Evolutionary conservation across 345 rosid genomes (phyloP), one percentile per base, ranked within the genome.

Genomic region (Eucalyptus pauciflora): DNA sequence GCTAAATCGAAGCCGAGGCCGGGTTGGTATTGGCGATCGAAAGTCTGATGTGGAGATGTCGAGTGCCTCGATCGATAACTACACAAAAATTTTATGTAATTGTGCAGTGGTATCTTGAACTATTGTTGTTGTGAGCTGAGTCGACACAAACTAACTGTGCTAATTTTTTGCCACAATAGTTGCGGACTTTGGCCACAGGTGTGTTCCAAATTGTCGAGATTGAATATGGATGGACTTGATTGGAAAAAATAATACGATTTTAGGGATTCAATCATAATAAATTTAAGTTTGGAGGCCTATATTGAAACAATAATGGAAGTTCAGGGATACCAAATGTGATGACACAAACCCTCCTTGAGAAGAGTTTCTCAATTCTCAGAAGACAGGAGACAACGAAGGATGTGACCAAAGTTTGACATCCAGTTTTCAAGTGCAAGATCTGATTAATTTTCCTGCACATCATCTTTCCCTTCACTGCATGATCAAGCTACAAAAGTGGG

Each of bases 101-200:
- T 10, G 14, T 37, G 46, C 8, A 0, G 4, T 5, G 18, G 4
- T 9, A 7, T n/a, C 18, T 64, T 64, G 3, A 1, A 64, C 1
- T 18, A 3, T 13, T 5, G 2, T 37, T 41, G 0, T 20, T 76
- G 15, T 41, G 1, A 41, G 48, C 5, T 76, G 13, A 45, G 27
- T 20, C 1, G 0, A 76, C 29, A 41, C 9, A 37, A 71, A 7
- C 14, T 18, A 71, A 71, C 0, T 10, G 3, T 37, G 4, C 8
- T 37, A 37, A 37, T 76, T 20, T 76, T 76, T 76, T 76, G 13
- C 48, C 8, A 5, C 1, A 7, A 10, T 18, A 18, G 22, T 20
- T 14, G 27, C 4, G 3, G 46, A 37, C 46, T 71, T 27, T 22
- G 6, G 12, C 4, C 14, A 20, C 2, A 3, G 48, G 29, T 5